Conservation (phyloP, 306 rosid species). For the Calophaca sinica region DNA sequence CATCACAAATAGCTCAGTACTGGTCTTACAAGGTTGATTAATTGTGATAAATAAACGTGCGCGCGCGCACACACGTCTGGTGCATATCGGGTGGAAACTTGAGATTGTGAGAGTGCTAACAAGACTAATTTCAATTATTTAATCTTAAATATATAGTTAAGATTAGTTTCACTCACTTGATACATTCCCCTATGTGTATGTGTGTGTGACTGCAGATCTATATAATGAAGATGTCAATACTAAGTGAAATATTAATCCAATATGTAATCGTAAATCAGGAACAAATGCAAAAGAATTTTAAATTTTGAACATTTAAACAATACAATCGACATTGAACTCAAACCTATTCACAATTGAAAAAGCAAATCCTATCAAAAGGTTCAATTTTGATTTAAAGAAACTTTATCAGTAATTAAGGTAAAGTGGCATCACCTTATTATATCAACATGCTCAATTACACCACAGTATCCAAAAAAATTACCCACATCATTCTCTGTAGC, state of each 20-base stretch:
- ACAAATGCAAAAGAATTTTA: background rate
- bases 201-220: background rate
- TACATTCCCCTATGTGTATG: background rate
- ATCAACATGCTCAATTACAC: conserved; percentile 78
- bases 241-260: conserved; percentile 3
- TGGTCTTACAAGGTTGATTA: background rate
- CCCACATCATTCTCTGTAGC: conserved; percentile 78
- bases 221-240: conserved; percentile 29
- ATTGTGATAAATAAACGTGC: background rate
- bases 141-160: too few relatives aligned
- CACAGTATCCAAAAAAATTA: conserved; percentile 79
- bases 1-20: background rate
- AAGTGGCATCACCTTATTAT: conserved; percentile 65
- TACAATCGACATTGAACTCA: conserved; percentile 7
- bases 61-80: too few relatives aligned
- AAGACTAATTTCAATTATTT: too few relatives aligned
- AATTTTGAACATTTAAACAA: background rate
- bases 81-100: too few relatives aligned
- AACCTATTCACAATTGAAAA: background rate
- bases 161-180: too few relatives aligned
- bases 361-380: background rate
- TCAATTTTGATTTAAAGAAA: conserved; percentile 6
- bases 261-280: background rate
- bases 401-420: conserved; percentile 44
- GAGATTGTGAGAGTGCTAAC: too few relatives aligned